phyloP scores from a whole-genome alignment of 371 early-diverging fungal species.

The Parasitella parasitica region DNA sequence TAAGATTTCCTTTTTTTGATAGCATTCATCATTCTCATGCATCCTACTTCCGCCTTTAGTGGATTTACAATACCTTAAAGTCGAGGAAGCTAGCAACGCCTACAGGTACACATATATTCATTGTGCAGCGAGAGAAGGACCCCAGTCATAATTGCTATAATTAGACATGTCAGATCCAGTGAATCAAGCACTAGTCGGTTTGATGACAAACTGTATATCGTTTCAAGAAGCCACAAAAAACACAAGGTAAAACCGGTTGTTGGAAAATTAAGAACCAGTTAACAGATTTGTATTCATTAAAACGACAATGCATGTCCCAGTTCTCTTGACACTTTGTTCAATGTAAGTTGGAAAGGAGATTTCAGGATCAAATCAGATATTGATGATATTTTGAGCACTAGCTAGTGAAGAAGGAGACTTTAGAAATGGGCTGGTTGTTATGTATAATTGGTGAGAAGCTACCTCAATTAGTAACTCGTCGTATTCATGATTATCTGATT shows the following conservation, averaged over 20 bases:
- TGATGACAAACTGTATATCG: conserved; percentile 30
- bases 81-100: conserved; percentile 6
- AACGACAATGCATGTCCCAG: neutral
- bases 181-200: conserved; percentile 26
- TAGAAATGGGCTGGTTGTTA: conserved; percentile 28
- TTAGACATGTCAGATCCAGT: conserved; percentile 29
- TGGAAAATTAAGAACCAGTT: neutral
- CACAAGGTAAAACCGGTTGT: conserved; percentile 24
- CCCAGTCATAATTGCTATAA: neutral
- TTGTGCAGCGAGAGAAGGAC: neutral
- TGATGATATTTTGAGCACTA: neutral
- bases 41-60: conserved; percentile 1
- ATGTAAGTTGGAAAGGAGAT: conserved; percentile 7
- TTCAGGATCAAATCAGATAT: neutral
- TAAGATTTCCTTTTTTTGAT: neutral
- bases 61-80: conserved; percentile 17
- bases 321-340: conserved; percentile 14
- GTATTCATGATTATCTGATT: conserved; percentile 32
- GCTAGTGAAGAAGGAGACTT: conserved; percentile 10
- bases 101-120: neutral
- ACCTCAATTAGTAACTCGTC: conserved; percentile 20
- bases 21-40: neutral
- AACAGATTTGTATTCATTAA: conserved; percentile 1
- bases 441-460: conserved; percentile 28
- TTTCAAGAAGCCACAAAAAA: conserved; percentile 31